Evolutionary conservation across 164 flowering plant genomes (phyloP), one percentile per base, ranked within the genome.

Genomic region (Akebia trifoliata): DNA sequence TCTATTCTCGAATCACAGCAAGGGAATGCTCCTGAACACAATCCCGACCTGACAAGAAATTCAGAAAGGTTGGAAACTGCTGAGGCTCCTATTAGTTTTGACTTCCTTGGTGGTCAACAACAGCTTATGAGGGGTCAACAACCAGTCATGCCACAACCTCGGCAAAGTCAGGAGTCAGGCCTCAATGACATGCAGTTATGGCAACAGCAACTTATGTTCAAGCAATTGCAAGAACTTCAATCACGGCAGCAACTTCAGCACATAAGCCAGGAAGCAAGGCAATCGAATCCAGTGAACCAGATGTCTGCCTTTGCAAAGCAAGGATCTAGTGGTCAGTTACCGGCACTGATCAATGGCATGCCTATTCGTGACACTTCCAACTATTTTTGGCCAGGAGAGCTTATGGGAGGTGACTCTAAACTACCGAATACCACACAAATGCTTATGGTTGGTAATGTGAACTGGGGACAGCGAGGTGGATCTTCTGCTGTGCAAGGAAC

Each of bases 181-280:
- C 40, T 64, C 10, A 67, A 25, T 74, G 89, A 83, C 50, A 71
- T 77, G 66, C 78, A 74, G 62, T 54, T 75, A 59, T 66, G 81
- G 73, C 90, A 84, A 69, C 86, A 79, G 54, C 87, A 82, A 1
- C 18, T 78, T 3, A 76, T 89, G 84, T 42, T 70, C 45, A 84
- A 79, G 66, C 85, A 84, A 69, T 46, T 82, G 62, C 89, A 85
- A 69, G 88, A 79, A 43, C 60, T 84, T 68, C 88, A 81, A 71
- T 74, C 77, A 69, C 81, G 77, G 70, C 81, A 78, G 63, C 90
- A 84, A 35, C 64, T 78, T 58, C 83, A 77, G 57, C 78, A 79
- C 56, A n/a, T n/a, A n/a, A n/a, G n/a, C n/a, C n/a, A n/a, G n/a
- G n/a, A n/a, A n/a, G n/a, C n/a, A n/a, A n/a, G n/a, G n/a, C 82